Base-by-base conservation (phyloP, 805 yeast genomes). In the Kazachstania kunashirensis region DNA sequence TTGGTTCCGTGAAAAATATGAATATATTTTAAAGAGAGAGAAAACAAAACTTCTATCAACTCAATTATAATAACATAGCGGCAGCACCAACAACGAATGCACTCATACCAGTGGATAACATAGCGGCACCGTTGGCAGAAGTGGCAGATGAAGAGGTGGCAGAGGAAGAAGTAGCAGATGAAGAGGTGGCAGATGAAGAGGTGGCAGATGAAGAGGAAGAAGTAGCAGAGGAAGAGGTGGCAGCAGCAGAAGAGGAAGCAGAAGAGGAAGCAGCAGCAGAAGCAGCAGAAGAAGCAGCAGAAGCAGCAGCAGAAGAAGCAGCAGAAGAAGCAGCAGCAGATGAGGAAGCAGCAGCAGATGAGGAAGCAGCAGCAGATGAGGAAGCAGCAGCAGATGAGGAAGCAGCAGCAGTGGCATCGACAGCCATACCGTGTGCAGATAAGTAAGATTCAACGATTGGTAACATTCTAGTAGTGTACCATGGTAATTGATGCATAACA, bases 401-500 rank as follows among this genome's bases (percentile, higher is more conserved):
- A 24, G 43, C 29, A n/a, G 40, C 29, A 24, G 34, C 24, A n/a
- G 43, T 39, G 25, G 19, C 45, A 20, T 41, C 35, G 10, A 21
- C 40, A 36, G 46, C 33, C 36, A 41, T 32, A 38, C 42, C 32
- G 33, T 42, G 41, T 28, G 43, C 39, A 28, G 36, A 26, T 28
- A 46, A 25, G 38, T 44, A 48, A 31, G 48, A 38, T 7, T 43
- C 32, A 21, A 50, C 40, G 20, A 36, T 46, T 27, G 55, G 45
- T 14, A 39, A 41, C 28, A 57, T 35, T 46, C 61, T 54, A 20
- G 53, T 38, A 17, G 55, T 42, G 45, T 54, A 61, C 65, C 65
- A 61, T 48, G 66, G 63, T 28, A 61, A 41, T 20, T 50, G 57
- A 12, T 58, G 45, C 36, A 61, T 50, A 37, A 55, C 50, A 6